Evolutionary conservation across 208 protist genomes (phyloP), one percentile per base, ranked within the genome.

Genomic region (Trypanosoma vivax): DNA sequence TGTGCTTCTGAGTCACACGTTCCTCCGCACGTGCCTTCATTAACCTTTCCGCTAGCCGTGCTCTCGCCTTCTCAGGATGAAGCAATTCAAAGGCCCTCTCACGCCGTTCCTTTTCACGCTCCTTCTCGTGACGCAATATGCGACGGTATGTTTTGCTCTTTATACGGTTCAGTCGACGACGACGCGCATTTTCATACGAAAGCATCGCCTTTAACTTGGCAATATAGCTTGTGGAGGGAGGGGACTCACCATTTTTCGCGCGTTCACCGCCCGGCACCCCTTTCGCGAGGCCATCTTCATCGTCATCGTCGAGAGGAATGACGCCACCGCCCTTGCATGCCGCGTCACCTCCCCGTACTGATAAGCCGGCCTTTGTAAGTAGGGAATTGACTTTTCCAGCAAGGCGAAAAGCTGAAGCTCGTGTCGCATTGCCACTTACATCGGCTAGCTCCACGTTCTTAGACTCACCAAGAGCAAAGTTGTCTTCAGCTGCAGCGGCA

Each of bases 141-240:
- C 90, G 83, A 21, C 88, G 78, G 70, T 96, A 96, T 18, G 87
- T 92, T 59, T 96, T 96, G 47, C 83, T 92, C 55, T 96, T 96
- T 63, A 96, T 96, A n/a, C 73, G 62, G 51, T 96, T 96, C 30
- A 94, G 67, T 11, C 90, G 82, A 54, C 83, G 76, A 18, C 87
- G 80, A 2, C 84, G 77, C 38, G 75, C 75, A 65, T 88, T 90
- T 53, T 96, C 87, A 51, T 81, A 87, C 10, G 87, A 72, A 30
- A 96, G 68, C 79, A 94, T 91, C 6, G 85, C 68, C 66, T 94
- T 94, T 11, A 96, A 67, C 69, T 94, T 94, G 23, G 81, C 76
- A 56, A 94, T 70, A 62, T 92, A 92, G 29, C 73, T 73, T 0
- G 35, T 62, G 18, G 57, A 79, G 5, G 78, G n/a, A n/a, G n/a